Evolutionary conservation across 2,329 filamentous ascomycete species (phyloP).

Genomic region (Xylaria sp.): DNA sequence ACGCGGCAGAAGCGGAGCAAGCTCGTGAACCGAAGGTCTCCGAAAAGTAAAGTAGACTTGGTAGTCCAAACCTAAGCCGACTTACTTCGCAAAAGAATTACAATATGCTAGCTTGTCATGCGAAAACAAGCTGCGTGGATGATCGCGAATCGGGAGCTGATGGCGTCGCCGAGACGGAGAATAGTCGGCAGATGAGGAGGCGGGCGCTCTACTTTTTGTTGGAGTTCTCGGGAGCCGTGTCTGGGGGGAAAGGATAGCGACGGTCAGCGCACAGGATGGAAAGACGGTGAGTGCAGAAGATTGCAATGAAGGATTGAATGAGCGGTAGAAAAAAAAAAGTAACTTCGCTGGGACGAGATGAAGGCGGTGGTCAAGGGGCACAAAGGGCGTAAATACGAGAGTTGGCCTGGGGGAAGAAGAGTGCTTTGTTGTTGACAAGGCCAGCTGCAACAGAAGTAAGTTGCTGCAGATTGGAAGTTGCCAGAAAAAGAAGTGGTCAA

Average conservation of each 20-base stretch:
- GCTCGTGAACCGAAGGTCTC: conserved; percentile 36
- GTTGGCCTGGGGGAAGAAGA: conserved; percentile 36
- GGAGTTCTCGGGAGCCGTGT: conserved; percentile 39
- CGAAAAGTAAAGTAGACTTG: conserved; percentile 24
- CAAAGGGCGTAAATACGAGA: conserved; percentile 44
- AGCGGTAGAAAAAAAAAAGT: conserved; percentile 41
- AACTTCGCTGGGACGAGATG: conserved; percentile 46
- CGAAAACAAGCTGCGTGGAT: conserved; percentile 41
- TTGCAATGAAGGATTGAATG: conserved; percentile 36
- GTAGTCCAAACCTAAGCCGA: conserved; percentile 27
- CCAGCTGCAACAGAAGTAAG: conserved; percentile 42
- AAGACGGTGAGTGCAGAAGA: conserved; percentile 37
- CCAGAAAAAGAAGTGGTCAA: conserved; percentile 45
- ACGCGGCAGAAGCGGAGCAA: conserved; percentile 43
- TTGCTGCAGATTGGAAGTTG: conserved; percentile 44
- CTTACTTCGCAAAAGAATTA: conserved; percentile 41
- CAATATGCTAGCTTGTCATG: conserved; percentile 40
- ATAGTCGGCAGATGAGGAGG: conserved; percentile 39
- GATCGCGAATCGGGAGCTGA: conserved; percentile 21
- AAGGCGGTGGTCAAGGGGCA: conserved; percentile 40
- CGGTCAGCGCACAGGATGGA: conserved; percentile 45
- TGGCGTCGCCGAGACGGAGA: conserved; percentile 35
- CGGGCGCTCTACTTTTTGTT: conserved; percentile 26
- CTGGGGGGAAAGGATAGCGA: conserved; percentile 40
- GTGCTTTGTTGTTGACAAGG: conserved; percentile 47